A percentile compares a stretch with the other conserved stretches of the same genome.
Conservation (phyloP, 1,284 basidiomycete species). For the Ganoderma multipileum region DNA sequence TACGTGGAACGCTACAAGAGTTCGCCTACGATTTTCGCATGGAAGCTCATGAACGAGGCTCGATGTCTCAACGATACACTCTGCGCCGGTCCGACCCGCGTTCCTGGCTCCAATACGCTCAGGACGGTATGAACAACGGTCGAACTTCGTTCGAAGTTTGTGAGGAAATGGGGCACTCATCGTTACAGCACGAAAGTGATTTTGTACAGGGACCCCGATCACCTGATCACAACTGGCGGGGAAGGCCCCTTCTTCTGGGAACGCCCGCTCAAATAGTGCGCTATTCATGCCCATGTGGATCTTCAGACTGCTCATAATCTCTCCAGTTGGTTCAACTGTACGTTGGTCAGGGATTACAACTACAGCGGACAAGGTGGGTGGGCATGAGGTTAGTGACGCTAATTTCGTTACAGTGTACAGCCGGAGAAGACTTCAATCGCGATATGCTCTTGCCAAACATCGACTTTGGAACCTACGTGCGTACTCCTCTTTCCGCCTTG, state of each 20-base stretch:
- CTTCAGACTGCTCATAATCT: background rate
- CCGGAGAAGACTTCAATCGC: slow-evolving; percentile 62
- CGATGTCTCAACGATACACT: slow-evolving; percentile 57
- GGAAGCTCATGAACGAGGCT: slow-evolving; percentile 67
- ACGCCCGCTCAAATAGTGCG: slow-evolving; percentile 45
- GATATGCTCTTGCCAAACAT: slow-evolving; percentile 58
- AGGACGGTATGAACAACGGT: slow-evolving; percentile 58
- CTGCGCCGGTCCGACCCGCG: slow-evolving; percentile 50
- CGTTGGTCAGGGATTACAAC: slow-evolving; percentile 57
- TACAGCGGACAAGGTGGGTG: slow-evolving; percentile 59
- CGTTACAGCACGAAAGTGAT: background rate
- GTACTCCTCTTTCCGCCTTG: slow-evolving; percentile 22
- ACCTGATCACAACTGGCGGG: slow-evolving; percentile 64
- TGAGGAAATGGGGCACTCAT: slow-evolving; percentile 37
- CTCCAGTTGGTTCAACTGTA: slow-evolving; percentile 48
- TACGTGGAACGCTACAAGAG: slow-evolving; percentile 61
- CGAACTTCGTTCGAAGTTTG: slow-evolving; percentile 57
- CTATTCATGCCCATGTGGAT: background rate
- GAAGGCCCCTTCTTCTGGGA: slow-evolving; percentile 65
- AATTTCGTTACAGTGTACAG: slow-evolving; percentile 30
- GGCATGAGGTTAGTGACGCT: background rate
- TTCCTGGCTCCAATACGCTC: slow-evolving; percentile 53
- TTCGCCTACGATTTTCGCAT: slow-evolving; percentile 60
- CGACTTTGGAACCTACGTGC: slow-evolving; percentile 62
- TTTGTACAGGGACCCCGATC: slow-evolving; percentile 54